A percentile compares a stretch with the other conserved stretches of the same genome.
Evolutionary conservation across 768 basidiomycete genomes (phyloP).

Genomic region (Candolleomyces aberdarensis): DNA sequence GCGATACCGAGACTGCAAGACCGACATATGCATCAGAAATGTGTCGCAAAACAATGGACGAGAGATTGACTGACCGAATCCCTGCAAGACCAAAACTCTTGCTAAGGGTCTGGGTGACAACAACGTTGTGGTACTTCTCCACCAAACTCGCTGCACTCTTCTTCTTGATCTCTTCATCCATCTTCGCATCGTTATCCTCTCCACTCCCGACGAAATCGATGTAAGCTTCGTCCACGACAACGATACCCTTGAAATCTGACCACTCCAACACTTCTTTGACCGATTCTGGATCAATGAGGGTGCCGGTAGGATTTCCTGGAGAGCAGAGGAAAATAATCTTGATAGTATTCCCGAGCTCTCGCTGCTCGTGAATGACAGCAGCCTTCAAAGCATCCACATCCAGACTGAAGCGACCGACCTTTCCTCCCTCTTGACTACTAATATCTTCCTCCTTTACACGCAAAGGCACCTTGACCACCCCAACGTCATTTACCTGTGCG

Average conservation of each 20-base stretch:
- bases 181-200: conserved; percentile 38
- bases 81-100: conserved; percentile 96
- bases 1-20: conserved; percentile 77
- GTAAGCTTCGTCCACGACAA: conserved; percentile 96
- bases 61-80: conserved; percentile 63
- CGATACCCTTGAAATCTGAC: conserved; percentile 82
- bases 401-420: conserved; percentile 68
- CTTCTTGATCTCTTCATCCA: conserved; percentile 41
- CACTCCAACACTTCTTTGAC: conserved; percentile 74
- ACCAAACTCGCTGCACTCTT: conserved; percentile 40
- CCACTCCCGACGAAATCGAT: conserved; percentile 78
- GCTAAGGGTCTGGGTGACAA: conserved; percentile 95
- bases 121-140: conserved; percentile 80
- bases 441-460: conserved; percentile 35
- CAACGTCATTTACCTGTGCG: conserved; percentile 93
- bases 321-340: conserved; percentile 95
- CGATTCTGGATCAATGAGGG: conserved; percentile 68
- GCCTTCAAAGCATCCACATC: conserved; percentile 71
- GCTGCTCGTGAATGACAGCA: conserved; percentile 61
- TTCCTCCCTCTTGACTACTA: conserved; percentile 61
- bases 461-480: conserved; percentile 72
- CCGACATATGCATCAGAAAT: background rate
- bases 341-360: conserved; percentile 39
- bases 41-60: background rate
- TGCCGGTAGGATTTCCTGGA: conserved; percentile 96